Base-by-base conservation (phyloP, 176 grass and related monocot species). In the Eleusine coracana region DNA sequence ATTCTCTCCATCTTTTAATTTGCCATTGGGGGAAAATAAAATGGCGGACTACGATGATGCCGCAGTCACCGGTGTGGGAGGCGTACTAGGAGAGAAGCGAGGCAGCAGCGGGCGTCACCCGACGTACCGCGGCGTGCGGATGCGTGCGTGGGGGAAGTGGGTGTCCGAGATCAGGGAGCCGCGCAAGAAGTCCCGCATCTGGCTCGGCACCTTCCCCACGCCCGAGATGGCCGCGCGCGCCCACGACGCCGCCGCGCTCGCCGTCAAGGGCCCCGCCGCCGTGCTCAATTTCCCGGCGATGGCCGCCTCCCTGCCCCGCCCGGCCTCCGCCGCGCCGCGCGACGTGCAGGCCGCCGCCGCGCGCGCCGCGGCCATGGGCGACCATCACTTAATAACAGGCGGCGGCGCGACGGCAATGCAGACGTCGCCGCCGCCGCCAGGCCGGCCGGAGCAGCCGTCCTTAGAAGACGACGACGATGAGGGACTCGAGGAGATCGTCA, bases 151-250 rank as follows among this genome's bases (percentile, higher is more conserved):
- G 94, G 94, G 94, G 6, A 97, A 97, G 89, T 97, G 91, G 94
- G 94, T 97, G 82, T 94, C 94, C 11, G 94, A 97, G 89, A 97
- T 97, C 70, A 85, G 94, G 16, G 94, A 92, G 91, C 94, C 94
- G 18, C 89, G 89, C 29, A 97, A 97, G 78, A 97, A 97, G 80
- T 97, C 94, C 5, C 94, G 94, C 58, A 97, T 97, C 85, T 97
- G 94, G 94, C 91, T 97, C 7, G 94, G 94, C 45, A 97, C 94
- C 5, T 97, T 97, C 84, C 87, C 89, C 7, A 91, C 89, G 28
- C 77, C 94, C 0, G 94, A 97, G 88, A 97, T 97, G 94, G 94
- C 94, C 1, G 94, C 94, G 44, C 89, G 91, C 36, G 94, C 94
- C 8, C 94, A 94, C 58, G 94, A 97, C 66, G 94, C 89, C 2